A percentile compares a stretch with the other conserved stretches of the same genome.
Conservation (phyloP, 768 basidiomycete genomes). For the Kwoniella mangroviensis region DNA sequence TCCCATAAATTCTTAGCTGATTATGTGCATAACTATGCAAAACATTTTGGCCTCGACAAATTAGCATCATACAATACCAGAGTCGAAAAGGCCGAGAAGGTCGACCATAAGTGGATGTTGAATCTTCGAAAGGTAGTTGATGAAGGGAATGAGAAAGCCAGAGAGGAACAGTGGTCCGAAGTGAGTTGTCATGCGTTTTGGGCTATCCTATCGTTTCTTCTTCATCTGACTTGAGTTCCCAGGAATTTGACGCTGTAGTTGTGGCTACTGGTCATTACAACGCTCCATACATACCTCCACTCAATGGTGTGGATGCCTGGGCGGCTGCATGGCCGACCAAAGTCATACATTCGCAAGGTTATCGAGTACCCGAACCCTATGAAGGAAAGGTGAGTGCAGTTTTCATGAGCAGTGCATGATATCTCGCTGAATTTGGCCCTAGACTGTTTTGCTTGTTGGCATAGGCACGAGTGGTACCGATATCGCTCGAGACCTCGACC, state of each 20-base stretch:
- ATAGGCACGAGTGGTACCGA: conserved; percentile 59
- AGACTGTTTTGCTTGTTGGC: conserved; percentile 61
- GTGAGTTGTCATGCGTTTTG: conserved; percentile 14
- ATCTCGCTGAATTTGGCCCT: conserved; percentile 6
- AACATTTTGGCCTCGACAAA: conserved; percentile 60
- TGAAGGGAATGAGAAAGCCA: conserved; percentile 16
- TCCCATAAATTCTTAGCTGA: conserved; percentile 57
- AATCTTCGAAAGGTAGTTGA: conserved; percentile 26
- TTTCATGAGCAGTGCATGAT: conserved; percentile 3
- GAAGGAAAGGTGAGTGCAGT: conserved; percentile 51
- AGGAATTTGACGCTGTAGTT: conserved; percentile 36
- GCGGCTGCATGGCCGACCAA: conserved; percentile 56
- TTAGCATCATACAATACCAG: conserved; percentile 64
- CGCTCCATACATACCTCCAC: conserved; percentile 48
- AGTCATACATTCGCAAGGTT: conserved; percentile 61
- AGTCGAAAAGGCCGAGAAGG: conserved; percentile 62
- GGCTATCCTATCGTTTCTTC: too few species aligned
- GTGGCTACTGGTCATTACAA: conserved; percentile 45
- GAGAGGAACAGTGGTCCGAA: conserved; percentile 38
- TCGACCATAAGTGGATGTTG: conserved; percentile 30
- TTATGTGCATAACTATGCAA: conserved; percentile 62
- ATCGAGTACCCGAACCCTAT: conserved; percentile 59
- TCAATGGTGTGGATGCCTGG: conserved; percentile 59
- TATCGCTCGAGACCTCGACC: conserved; percentile 56
- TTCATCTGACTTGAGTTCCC: neutral